Percentiles rank a stretch among this genome's conserved stretches.
Conservation (phyloP, 2,329 filamentous ascomycete species). For the Lecanosticta acicola region DNA sequence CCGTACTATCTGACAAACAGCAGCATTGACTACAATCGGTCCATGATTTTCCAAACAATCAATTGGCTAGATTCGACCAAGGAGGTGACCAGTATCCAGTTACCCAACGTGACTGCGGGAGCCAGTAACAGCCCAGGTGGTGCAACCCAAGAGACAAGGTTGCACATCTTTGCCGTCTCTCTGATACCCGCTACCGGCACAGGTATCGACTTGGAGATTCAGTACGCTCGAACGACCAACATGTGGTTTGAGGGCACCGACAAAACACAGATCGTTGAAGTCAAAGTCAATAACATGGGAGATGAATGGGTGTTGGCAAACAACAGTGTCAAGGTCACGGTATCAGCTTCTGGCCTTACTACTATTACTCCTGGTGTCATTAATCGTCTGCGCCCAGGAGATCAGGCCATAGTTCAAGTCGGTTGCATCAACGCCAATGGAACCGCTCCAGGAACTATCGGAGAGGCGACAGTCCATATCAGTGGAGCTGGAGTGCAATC, state of each 20-base stretch:
- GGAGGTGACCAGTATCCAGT: slow-evolving; percentile 32
- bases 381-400: slow-evolving; percentile 38
- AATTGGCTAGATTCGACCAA: slow-evolving; percentile 39
- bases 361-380: slow-evolving; percentile 35
- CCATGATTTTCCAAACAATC: slow-evolving; percentile 36
- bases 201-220: slow-evolving; percentile 30
- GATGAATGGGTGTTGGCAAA: slow-evolving; percentile 31
- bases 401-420: slow-evolving; percentile 36
- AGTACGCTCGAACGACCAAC: slow-evolving; percentile 39
- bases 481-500: slow-evolving; percentile 24
- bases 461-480: slow-evolving; percentile 30
- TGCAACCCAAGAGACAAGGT: slow-evolving; percentile 24
- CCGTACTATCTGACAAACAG: slow-evolving; percentile 36
- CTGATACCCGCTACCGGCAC: slow-evolving; percentile 28
- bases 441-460: slow-evolving; percentile 27
- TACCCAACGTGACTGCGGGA: slow-evolving; percentile 35
- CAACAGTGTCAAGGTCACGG: slow-evolving; percentile 32
- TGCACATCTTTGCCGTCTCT: slow-evolving; percentile 39
- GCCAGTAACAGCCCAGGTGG: slow-evolving; percentile 31
- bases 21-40: slow-evolving; percentile 35
- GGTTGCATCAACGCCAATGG: slow-evolving; percentile 34
- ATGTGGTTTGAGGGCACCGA: slow-evolving; percentile 37
- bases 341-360: slow-evolving; percentile 31
- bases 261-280: slow-evolving; percentile 37
- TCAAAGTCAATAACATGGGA: slow-evolving; percentile 37